phyloP scores from a whole-genome alignment of 2,329 filamentous ascomycete species.

The Scolecobasidium constrictum region DNA sequence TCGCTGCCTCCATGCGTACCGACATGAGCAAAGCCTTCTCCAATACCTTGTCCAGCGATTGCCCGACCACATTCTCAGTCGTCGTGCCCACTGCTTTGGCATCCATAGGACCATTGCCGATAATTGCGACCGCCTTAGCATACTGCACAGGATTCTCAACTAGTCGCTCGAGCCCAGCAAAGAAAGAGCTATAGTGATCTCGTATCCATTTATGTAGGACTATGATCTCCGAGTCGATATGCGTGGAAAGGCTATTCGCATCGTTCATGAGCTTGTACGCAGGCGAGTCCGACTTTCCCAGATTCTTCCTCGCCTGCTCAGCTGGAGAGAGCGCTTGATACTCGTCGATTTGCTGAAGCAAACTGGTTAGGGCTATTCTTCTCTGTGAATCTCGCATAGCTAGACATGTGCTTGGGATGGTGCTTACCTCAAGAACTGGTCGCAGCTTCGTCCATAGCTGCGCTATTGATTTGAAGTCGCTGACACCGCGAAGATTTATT shows the following conservation, averaged over 20 bases:
- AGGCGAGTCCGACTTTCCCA: slow-evolving; percentile 83
- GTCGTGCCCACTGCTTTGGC: slow-evolving; percentile 72
- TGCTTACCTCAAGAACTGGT: slow-evolving; percentile 70
- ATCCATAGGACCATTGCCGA: slow-evolving; percentile 83
- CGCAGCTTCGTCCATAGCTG: slow-evolving; percentile 71
- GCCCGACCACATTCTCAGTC: slow-evolving; percentile 65
- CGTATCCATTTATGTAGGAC: slow-evolving; percentile 93
- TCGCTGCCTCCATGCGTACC: slow-evolving; percentile 88
- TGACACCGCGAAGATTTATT: slow-evolving; percentile 62
- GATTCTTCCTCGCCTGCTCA: slow-evolving; percentile 49
- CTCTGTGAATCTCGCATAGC: slow-evolving; percentile 15
- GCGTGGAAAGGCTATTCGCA: slow-evolving; percentile 80
- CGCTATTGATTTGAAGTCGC: slow-evolving; percentile 70
- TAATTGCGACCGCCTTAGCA: slow-evolving; percentile 85
- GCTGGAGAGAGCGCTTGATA: slow-evolving; percentile 59
- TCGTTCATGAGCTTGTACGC: slow-evolving; percentile 83
- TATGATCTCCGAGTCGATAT: slow-evolving; percentile 85
- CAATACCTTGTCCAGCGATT: slow-evolving; percentile 67
- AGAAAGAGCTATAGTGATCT: slow-evolving; percentile 89
- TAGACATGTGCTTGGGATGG: slow-evolving; percentile 30
- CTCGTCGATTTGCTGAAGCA: slow-evolving; percentile 65
- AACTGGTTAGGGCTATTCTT: slow-evolving; percentile 56
- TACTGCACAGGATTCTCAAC: slow-evolving; percentile 91
- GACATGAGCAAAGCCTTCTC: slow-evolving; percentile 91
- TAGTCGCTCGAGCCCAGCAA: slow-evolving; percentile 83